Evolutionary conservation across 2,329 filamentous ascomycete species (phyloP), one percentile per base, ranked within the genome.

Genomic region (Aspergillus uvarum): DNA sequence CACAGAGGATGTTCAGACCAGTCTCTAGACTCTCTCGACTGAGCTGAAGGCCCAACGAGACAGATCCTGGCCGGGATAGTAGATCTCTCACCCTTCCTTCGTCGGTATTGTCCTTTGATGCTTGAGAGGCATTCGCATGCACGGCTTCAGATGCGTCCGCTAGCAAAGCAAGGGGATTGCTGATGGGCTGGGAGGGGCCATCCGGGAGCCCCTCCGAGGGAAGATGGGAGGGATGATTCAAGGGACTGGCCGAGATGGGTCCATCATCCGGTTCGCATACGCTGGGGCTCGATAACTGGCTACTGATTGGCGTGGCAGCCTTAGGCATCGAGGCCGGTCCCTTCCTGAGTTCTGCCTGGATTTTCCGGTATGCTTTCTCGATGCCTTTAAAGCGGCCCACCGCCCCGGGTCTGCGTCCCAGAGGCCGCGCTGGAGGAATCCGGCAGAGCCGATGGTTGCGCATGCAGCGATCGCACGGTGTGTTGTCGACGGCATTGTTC

Each of bases 331-430:
- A 19, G 51, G 31, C 3, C 58, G 57, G 2, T 59, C n/a, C 63
- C 35, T 67, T 72, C 5, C 62, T 61, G 26, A 68, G 51, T 47
- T 72, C 69, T 1, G 61, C 56, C 51, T 72, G 65, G 26, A 72
- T 62, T 24, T 69, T 69, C 4, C 69, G 65, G 35, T 65, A 67
- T 1, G 67, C 69, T 56, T 73, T 73, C 47, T 73, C 68, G 19
- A 73, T 53, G 7, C 70, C 70, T 16, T 58, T 62, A 61, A 72
- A 73, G 2, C 69, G 66, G 19, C 70, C 71, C 21, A 65, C 49
- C 2, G 70, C 67, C 1, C 71, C 70, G 16, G 56, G 67, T 24
- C 62, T 70, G 24, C 71, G 66, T 4, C 71, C 71, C 24, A 69
- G 58, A 1, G 65, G 67, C 12, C 66, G 67, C 2, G 67, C 59